phyloP scores from a whole-genome alignment of 2,329 filamentous ascomycete species.

The Bretziella fagacearum region DNA sequence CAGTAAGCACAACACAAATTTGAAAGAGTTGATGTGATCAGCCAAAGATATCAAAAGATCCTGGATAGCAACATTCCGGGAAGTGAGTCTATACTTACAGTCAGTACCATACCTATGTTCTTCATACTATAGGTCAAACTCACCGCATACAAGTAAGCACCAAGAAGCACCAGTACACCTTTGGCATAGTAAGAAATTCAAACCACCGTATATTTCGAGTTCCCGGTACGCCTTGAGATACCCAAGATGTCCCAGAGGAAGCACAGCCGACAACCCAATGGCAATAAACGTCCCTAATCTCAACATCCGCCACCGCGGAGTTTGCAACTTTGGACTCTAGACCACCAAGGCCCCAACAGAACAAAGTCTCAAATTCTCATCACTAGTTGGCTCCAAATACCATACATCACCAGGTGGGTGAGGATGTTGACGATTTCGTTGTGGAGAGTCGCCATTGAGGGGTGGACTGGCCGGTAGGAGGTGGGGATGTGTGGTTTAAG shows the following conservation, averaged over 20 bases:
- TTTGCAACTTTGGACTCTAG: slow-evolving; percentile 22
- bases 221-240: slow-evolving; percentile 23
- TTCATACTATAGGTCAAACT: slow-evolving; percentile 16
- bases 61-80: slow-evolving; percentile 27
- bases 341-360: slow-evolving; percentile 22
- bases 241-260: slow-evolving; percentile 25
- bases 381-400: not conserved
- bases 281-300: slow-evolving; percentile 24
- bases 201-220: slow-evolving; percentile 24
- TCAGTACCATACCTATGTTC: no score
- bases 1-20: slow-evolving; percentile 26
- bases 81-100: slow-evolving; percentile 23
- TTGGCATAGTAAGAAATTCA: slow-evolving; percentile 27
- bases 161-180: slow-evolving; percentile 23
- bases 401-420: slow-evolving; percentile 23
- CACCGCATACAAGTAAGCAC: slow-evolving; percentile 25
- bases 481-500: slow-evolving; percentile 15
- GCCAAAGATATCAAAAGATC: slow-evolving; percentile 28
- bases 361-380: slow-evolving; percentile 23
- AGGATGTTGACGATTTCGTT: slow-evolving; percentile 23
- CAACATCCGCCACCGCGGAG: slow-evolving; percentile 22
- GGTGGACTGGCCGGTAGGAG: slow-evolving; percentile 27
- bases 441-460: slow-evolving; percentile 25
- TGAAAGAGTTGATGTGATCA: slow-evolving; percentile 32
- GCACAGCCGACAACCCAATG: slow-evolving; percentile 24